Base-by-base conservation (phyloP, 176 grass and related monocot genomes). In the Ananas comosus region DNA sequence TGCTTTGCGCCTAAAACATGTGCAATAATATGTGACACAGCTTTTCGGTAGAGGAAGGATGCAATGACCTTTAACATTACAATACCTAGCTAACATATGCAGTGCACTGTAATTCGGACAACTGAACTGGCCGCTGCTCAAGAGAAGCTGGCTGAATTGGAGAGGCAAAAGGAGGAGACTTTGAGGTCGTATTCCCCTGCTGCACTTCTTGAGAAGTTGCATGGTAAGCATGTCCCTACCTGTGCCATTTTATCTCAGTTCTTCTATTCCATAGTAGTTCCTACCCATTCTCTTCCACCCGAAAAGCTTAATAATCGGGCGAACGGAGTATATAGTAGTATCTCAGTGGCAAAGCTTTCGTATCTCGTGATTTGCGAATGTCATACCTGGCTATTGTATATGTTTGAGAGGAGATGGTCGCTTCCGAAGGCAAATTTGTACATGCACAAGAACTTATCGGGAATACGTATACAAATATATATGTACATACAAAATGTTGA, bases 21-120 rank as follows among this genome's bases (percentile, higher is more conserved):
- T 16, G 2, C 9, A 14, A 17, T 17, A 59, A 59, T 17, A 58
- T 61, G 56, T 61, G 8, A 61, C 52, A 13, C n/a, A 56, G 52
- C 16, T 56, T n/a, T 56, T 56, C 59, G 6, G 21, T 9, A 18
- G 51, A 56, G 16, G 52, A 56, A 18, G 9, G 21, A 18, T 18
- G 16, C 16, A 18, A 22, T 61, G 56, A 16, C 13, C 7, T 61
- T 61, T 61, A 61, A 19, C 56, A 61, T 67, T 12, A 13, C 64
- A 73, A 25, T 51, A 66, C 80, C 48, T 61, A 14, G 9, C 81
- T 47, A 65, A 68, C 22, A 80, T 61, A 61, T 76, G 63, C 80
- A 99, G 94, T 90, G 90, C 67, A 91, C 87, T n/a, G 84, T 99
- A 66, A 99, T 99, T 76, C 89, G 84, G 80, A 99, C 87, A 17